phyloP scores from a whole-genome alignment of 257 asterid genomes.

The Coffea canephora region DNA sequence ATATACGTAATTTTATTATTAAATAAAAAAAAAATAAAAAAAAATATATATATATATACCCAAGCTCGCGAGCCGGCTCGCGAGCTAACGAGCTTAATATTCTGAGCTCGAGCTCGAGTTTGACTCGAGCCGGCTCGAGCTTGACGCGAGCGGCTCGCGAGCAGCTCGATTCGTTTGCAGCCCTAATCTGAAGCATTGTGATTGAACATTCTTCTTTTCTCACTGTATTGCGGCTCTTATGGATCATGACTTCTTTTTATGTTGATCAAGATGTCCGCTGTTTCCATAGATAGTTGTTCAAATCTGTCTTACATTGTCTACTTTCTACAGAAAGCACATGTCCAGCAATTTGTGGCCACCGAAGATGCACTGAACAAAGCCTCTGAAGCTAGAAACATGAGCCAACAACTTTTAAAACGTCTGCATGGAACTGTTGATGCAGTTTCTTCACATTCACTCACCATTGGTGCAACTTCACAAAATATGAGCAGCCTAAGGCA shows the following conservation, averaged over 20 bases:
- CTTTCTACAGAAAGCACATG: slow-evolving; percentile 83
- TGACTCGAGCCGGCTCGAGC: too few species aligned
- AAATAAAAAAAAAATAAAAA: too few species aligned
- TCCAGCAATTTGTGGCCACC: slow-evolving; percentile 95
- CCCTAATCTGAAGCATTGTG: neutral
- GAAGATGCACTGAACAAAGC: slow-evolving; percentile 98
- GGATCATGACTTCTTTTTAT: neutral
- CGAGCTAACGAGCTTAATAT: too few species aligned
- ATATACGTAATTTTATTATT: too few species aligned
- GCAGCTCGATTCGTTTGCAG: too few species aligned
- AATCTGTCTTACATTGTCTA: neutral
- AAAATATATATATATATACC: too few species aligned
- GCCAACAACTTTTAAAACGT: slow-evolving; percentile 74
- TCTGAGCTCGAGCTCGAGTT: too few species aligned
- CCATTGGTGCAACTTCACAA: slow-evolving; percentile 63
- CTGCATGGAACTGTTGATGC: slow-evolving; percentile 83
- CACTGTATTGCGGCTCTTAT: neutral
- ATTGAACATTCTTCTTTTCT: neutral
- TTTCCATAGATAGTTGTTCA: slow-evolving; percentile 1
- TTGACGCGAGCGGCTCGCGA: too few species aligned
- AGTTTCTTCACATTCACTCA: slow-evolving; percentile 64
- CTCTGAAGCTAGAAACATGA: slow-evolving; percentile 86
- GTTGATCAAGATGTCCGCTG: neutral
- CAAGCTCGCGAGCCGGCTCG: too few species aligned
- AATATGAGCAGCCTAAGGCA: slow-evolving; percentile 99